Conservation (phyloP, 1,139 yeast species). For the Ogataea hybrid region DNA sequence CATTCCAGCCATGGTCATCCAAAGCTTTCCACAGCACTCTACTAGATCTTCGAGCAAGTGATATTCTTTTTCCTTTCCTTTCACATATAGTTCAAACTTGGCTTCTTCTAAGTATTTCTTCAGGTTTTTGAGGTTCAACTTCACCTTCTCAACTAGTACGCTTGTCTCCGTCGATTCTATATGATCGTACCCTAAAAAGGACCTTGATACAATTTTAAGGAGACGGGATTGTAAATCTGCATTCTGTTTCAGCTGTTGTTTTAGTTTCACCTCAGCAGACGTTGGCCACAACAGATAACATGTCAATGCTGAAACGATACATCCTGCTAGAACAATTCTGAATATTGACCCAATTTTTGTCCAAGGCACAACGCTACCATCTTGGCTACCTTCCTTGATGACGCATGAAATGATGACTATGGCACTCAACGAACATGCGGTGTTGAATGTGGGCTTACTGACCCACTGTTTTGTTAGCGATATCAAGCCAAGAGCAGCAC, state of each 20-base stretch:
- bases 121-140: constrained; percentile 41
- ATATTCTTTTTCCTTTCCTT: constrained; percentile 58
- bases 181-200: constrained; percentile 54
- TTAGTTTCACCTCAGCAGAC: constrained; percentile 50
- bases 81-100: constrained; percentile 52
- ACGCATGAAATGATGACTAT: constrained; percentile 70
- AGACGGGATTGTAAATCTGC: constrained; percentile 53
- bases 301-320: constrained; percentile 52
- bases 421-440: constrained; percentile 78
- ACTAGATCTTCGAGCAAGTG: constrained; percentile 45
- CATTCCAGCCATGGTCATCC: constrained; percentile 65
- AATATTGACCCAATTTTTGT: constrained; percentile 55
- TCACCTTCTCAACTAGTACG: constrained; percentile 39
- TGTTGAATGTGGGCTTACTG: constrained; percentile 68
- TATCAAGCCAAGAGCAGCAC: constrained; percentile 58
- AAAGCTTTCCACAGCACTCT: constrained; percentile 49
- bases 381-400: constrained; percentile 73
- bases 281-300: constrained; percentile 68
- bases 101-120: constrained; percentile 56
- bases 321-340: constrained; percentile 61
- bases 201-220: constrained; percentile 47
- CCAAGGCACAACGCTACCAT: constrained; percentile 59
- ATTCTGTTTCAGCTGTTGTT: constrained; percentile 48
- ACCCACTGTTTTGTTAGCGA: constrained; percentile 70
- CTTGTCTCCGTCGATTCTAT: constrained; percentile 40